Base-by-base conservation (phyloP, 148 eudicot species). In the Oxyria digyna region DNA sequence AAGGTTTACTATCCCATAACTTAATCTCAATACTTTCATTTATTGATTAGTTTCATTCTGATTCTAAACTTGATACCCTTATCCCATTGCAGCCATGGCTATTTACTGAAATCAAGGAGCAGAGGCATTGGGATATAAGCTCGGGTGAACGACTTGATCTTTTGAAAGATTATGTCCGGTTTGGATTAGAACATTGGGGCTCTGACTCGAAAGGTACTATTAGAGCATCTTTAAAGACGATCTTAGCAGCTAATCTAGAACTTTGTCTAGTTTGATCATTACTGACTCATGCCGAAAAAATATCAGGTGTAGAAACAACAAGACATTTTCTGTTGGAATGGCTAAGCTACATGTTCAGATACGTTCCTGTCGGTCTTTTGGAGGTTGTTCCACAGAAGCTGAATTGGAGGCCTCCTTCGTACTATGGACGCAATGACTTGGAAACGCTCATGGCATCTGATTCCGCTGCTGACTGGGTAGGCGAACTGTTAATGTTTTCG, bases 161-260 rank as follows among this genome's bases (percentile, higher is more conserved):
- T 69, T 69, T 95, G 73, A 95, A 84, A 78, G 91, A 91, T 78
- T 95, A 88, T 74, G 97, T 83, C 9, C 89, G 80, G 23, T 95
- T 91, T 80, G 99, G 99, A 65, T 89, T 95, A 68, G 76, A 95
- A 74, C 99, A 95, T 71, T 95, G 99, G 99, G 99, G 99, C 81
- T 91, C 99, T 66, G 99, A 95, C 72, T 59, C 97, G 43, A 95
- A 91, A 87, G 99, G 99, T 91, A 70, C 45, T 74, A 70, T n/a
- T 21, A 33, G 17, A 42, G 17, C 5, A 17, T 33, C 32, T 64
- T 2, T 26, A 21, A 26, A 6, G 10, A 42, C 17, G 13, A 10
- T 12, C 15, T 4, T 45, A 14, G 50, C 18, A 45, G 29, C 38
- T 3, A 35, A 35, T 35, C 38, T 35, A 35, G n/a, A n/a, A n/a